Percentiles rank a stretch among this genome's conserved stretches.
Conservation (phyloP, 192 early-diverging fungal species). For the Linderina pennispora region DNA sequence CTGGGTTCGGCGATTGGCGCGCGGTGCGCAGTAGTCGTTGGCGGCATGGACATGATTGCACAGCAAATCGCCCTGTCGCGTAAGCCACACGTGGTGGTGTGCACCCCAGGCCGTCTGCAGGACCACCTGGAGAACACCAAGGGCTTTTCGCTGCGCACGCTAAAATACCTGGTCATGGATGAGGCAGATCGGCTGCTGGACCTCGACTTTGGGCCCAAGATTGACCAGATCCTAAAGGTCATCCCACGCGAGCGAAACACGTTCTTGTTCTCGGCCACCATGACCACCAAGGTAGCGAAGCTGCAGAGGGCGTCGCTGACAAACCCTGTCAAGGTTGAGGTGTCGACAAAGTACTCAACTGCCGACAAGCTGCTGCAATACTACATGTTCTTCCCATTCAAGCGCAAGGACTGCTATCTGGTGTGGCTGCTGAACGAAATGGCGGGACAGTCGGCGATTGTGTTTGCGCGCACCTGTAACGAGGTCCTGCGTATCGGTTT, state of each 20-base stretch:
- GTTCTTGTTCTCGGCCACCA: slow-evolving; percentile 94
- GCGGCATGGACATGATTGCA: slow-evolving; percentile 97
- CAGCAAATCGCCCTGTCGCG: slow-evolving; percentile 92
- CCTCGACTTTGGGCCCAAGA: slow-evolving; percentile 95
- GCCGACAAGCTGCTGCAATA: slow-evolving; percentile 91
- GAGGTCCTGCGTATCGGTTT: slow-evolving; percentile 80
- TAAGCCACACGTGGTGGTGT: slow-evolving; percentile 91
- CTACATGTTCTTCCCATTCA: slow-evolving; percentile 95
- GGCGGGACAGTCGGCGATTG: slow-evolving; percentile 85
- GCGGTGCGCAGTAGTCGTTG: slow-evolving; percentile 83
- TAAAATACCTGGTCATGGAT: slow-evolving; percentile 94
- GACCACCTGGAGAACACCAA: slow-evolving; percentile 99
- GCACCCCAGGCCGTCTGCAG: slow-evolving; percentile 91
- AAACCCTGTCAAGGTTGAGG: slow-evolving; percentile 92
- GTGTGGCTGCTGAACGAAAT: slow-evolving; percentile 92
- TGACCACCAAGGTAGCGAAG: slow-evolving; percentile 98
- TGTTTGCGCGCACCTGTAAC: slow-evolving; percentile 88
- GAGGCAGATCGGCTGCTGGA: slow-evolving; percentile 91
- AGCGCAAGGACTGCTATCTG: slow-evolving; percentile 91
- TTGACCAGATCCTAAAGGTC: slow-evolving; percentile 88
- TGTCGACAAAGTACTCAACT: slow-evolving; percentile 95
- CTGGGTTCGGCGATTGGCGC: slow-evolving; percentile 89
- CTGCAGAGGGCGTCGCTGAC: slow-evolving; percentile 84
- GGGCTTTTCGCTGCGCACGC: slow-evolving; percentile 83
- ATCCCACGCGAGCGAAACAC: slow-evolving; percentile 91